Evolutionary conservation across 208 protist genomes (phyloP), one percentile per base, ranked within the genome.

Genomic region (Acanthamoeba rhysodes): DNA sequence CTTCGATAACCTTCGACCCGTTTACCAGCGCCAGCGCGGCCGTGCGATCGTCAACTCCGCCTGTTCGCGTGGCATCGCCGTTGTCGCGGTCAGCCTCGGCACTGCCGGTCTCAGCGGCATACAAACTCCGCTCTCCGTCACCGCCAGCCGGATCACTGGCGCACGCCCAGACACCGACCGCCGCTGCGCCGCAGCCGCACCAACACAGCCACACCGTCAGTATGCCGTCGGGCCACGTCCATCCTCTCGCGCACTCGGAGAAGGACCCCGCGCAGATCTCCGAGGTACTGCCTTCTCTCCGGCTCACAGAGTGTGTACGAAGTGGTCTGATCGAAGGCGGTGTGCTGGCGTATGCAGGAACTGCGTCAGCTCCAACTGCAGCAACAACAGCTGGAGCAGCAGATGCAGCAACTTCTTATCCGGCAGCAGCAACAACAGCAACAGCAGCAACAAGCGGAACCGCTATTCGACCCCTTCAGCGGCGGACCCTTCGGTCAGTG

Each of bases 371-470:
- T 85, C 3, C 85, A 92, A n/a, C 48, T 57, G 9, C 85, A 92
- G 85, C 85, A 92, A 55, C 85, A 92, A 45, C 85, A 92, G 18
- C 55, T 76, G 16, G 53, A 92, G 64, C 85, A 92, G 29, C 48
- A 72, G 57, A 48, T 72, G 55, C 55, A 92, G 48, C 50, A 72
- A 6, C 41, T 92, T 9, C 50, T 70, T 14, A 29, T 68, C 27
- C 82, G 18, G 20, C 82, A 90, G 82, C 82, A 90, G 55, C 8
- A 66, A 0, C 55, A 76, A 0, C 85, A 92, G 57, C 84, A 90
- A 16, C 85, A 76, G 14, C 85, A 72, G 18, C 55, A 92, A 55
- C 55, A 85, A 59, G 16, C 34, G n/a, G 12, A 50, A 45, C 29
- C 9, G 18, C 70, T 57, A 57, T 57, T 57, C 53, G 53, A 57